Conservation (phyloP, 164 flowering plant genomes). For the Annona cherimola region DNA sequence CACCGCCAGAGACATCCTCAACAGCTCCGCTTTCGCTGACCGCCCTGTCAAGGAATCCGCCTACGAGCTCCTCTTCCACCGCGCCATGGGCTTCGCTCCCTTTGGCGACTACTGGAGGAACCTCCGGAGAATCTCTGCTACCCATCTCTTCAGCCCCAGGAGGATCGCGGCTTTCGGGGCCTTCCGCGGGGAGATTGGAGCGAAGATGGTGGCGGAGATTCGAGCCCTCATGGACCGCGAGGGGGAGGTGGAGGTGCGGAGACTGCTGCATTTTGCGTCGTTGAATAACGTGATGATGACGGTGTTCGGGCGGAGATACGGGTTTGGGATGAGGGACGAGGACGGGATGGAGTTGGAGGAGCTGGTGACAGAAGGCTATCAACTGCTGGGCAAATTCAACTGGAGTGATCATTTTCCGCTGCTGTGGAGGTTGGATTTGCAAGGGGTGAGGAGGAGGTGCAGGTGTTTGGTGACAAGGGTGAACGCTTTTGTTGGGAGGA, state of each 20-base stretch:
- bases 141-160: conserved; percentile 46
- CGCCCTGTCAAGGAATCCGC: conserved; percentile 62
- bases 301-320: conserved; percentile 41
- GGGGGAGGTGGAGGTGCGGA: conserved; percentile 25
- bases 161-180: conserved; percentile 27
- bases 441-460: conserved; percentile 32
- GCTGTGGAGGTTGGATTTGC: conserved; percentile 33
- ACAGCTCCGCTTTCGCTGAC: conserved; percentile 49
- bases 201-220: conserved; percentile 21
- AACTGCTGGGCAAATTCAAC: conserved; percentile 39
- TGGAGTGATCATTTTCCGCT: conserved; percentile 45
- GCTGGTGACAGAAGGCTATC: conserved; percentile 50
- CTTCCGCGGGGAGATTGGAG: conserved; percentile 21
- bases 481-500: conserved; percentile 32
- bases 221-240: conserved; percentile 4
- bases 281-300: conserved; percentile 41
- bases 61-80: conserved; percentile 46
- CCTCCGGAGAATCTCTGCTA: conserved; percentile 43
- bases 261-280: conserved; percentile 32
- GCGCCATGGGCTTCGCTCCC: conserved; percentile 68
- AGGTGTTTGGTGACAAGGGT: conserved; percentile 23
- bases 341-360: conserved; percentile 27
- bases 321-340: conserved; percentile 9
- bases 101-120: conserved; percentile 58
- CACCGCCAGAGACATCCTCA: conserved; percentile 44